Evolutionary conservation across 176 grass and related monocot species (phyloP).

Genomic region (Oropetium thomaeum): DNA sequence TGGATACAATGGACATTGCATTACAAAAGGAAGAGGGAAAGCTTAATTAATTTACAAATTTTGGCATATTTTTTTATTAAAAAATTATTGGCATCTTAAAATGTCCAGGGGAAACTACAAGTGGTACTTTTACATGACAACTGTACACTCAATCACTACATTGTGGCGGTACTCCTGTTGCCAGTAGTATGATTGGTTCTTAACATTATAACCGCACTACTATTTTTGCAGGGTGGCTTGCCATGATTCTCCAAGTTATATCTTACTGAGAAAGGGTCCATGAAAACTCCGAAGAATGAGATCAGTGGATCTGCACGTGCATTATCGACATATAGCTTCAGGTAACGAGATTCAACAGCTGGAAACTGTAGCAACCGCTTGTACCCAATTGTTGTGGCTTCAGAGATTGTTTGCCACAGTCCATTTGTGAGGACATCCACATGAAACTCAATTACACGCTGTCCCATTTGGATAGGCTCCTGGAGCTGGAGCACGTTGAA

Average conservation of each 20-base stretch:
- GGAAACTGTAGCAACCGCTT: conserved; percentile 75
- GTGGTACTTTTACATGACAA: conserved; percentile 1
- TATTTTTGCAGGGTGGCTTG: conserved; percentile 9
- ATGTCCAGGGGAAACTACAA: neutral
- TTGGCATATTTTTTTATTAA: too few relatives aligned
- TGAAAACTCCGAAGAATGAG: conserved; percentile 67
- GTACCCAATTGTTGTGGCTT: conserved; percentile 78
- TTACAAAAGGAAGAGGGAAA: neutral
- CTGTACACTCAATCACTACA: conserved; percentile 18
- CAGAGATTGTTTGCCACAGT: conserved; percentile 51
- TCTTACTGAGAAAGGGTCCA: conserved; percentile 48
- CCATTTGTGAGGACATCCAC: conserved; percentile 49
- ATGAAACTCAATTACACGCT: conserved; percentile 76
- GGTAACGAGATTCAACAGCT: conserved; percentile 32
- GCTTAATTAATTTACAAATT: conserved; percentile 1
- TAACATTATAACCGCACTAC: conserved; percentile 32
- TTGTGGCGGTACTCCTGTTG: conserved; percentile 34
- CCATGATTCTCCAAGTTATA: conserved; percentile 31
- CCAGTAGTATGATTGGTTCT: conserved; percentile 18
- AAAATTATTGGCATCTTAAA: conserved; percentile 14
- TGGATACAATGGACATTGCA: neutral
- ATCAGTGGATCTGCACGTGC: conserved; percentile 70
- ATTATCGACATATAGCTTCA: conserved; percentile 54
- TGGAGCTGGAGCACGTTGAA: conserved; percentile 87
- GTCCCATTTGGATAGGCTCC: conserved; percentile 94